phyloP scores from a whole-genome alignment of 345 rosid genomes.

The Aegle marmelos region DNA sequence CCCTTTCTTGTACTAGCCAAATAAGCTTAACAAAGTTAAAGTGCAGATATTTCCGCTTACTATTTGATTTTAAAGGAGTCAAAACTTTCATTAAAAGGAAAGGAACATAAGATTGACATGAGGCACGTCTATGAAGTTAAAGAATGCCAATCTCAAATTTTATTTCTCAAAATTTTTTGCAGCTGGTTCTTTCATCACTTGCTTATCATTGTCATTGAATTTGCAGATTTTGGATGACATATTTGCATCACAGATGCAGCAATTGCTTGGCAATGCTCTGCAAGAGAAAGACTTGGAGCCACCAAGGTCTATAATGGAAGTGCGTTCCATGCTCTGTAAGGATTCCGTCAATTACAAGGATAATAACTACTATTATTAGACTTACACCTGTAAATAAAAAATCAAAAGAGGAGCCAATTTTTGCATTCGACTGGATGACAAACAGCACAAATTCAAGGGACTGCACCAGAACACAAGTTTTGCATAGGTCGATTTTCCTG shows the following conservation, averaged over 20 bases:
- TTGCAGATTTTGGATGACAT: constrained; percentile 83
- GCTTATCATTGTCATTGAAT: neutral
- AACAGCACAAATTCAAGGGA: neutral
- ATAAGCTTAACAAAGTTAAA: neutral
- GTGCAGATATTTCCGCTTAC: neutral
- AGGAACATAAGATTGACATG: neutral
- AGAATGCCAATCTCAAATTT: neutral
- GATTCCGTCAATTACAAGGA: constrained; percentile 56
- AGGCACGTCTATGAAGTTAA: neutral
- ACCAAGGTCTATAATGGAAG: constrained; percentile 83
- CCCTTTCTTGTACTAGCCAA: neutral
- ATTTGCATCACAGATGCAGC: constrained; percentile 81
- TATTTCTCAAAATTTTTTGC: neutral
- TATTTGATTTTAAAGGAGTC: neutral
- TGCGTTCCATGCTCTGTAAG: constrained; percentile 80
- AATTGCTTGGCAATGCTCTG: constrained; percentile 74
- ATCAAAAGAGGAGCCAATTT: neutral
- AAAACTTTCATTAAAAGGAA: neutral
- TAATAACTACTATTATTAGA: constrained; percentile 40
- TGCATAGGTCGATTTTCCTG: neutral
- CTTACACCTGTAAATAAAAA: neutral
- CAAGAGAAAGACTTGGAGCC: constrained; percentile 77
- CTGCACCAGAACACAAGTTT: neutral
- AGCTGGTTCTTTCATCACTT: neutral
- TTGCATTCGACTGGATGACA: neutral